A percentile compares a stretch with the other conserved stretches of the same genome.
These are phyloP conservation scores for Helotiales sp. DNA, from an alignment of 2,329 filamentous ascomycete genomes.

Conservation along the genomic window DNA sequence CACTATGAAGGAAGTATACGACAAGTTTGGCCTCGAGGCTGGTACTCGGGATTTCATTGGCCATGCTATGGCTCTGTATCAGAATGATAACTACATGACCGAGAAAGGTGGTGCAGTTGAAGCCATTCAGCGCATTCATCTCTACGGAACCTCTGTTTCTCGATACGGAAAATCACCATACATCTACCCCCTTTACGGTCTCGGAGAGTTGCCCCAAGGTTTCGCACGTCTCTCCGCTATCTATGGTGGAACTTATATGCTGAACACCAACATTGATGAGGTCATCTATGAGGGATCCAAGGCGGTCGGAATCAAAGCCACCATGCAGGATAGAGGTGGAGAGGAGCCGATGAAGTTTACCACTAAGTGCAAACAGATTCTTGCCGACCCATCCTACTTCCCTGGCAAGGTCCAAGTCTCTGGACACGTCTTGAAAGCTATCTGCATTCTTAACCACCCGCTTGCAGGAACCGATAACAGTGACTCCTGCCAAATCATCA, in stretches of 20 bases:
- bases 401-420: constrained; percentile 82
- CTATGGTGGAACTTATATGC: constrained; percentile 99
- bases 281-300: constrained; percentile 81
- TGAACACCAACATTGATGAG: constrained; percentile 93
- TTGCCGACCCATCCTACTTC: constrained; percentile 98
- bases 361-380: constrained; percentile 94
- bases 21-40: constrained; percentile 92
- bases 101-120: constrained; percentile 74
- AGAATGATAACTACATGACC: constrained; percentile 83
- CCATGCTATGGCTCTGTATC: constrained; percentile 96
- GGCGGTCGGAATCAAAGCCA: constrained; percentile 94
- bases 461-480: constrained; percentile 83
- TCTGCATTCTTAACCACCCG: constrained; percentile 96
- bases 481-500: constrained; percentile 93
- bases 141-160: constrained; percentile 97
- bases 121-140: constrained; percentile 84
- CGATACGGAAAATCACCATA: constrained; percentile 98
- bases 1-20: constrained; percentile 98
- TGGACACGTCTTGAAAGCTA: constrained; percentile 90
- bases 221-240: constrained; percentile 97
- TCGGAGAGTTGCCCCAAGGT: constrained; percentile 95
- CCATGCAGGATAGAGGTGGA: constrained; percentile 84
- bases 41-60: constrained; percentile 94
- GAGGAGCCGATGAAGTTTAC: constrained; percentile 81
- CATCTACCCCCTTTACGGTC: constrained; percentile 97